These are phyloP conservation scores for Tuber aestivum DNA, from an alignment of 495 filamentous ascomycete species.

Conservation along the genomic window DNA sequence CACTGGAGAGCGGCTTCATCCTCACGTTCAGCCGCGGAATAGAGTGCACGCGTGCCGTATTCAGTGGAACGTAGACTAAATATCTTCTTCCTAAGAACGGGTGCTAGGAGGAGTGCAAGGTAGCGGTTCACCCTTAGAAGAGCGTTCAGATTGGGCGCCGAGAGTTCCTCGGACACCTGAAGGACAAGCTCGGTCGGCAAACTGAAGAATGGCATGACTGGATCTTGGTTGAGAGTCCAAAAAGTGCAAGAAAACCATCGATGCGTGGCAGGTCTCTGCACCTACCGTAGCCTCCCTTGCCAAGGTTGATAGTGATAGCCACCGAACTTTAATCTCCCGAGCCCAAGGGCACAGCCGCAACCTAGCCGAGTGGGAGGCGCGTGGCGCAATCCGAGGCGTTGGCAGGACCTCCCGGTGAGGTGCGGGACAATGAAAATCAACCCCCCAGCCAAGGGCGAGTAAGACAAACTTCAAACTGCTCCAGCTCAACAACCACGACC, in stretches of 20 bases:
- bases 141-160: not conserved
- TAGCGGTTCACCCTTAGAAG: not conserved
- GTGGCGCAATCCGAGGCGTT: no score
- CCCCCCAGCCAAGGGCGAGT: no score
- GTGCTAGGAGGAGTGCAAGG: not conserved
- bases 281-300: not conserved
- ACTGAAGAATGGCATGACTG: not conserved
- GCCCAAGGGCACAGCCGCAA: no score
- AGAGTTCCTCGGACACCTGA: not conserved
- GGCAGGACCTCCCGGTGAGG: no score
- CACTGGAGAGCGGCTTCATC: not conserved
- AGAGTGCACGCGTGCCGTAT: not conserved
- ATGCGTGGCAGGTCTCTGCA: not conserved
- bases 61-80: not conserved
- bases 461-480: no score
- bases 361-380: no score
- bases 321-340: not conserved
- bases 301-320: not conserved
- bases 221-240: not conserved
- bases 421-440: no score
- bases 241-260: not conserved
- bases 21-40: not conserved
- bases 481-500: no score
- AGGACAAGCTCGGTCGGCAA: not conserved
- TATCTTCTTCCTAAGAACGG: not conserved